Evolutionary conservation across 2,329 filamentous ascomycete species (phyloP), one percentile per base, ranked within the genome.

Genomic region (Parafenestella ontariensis): DNA sequence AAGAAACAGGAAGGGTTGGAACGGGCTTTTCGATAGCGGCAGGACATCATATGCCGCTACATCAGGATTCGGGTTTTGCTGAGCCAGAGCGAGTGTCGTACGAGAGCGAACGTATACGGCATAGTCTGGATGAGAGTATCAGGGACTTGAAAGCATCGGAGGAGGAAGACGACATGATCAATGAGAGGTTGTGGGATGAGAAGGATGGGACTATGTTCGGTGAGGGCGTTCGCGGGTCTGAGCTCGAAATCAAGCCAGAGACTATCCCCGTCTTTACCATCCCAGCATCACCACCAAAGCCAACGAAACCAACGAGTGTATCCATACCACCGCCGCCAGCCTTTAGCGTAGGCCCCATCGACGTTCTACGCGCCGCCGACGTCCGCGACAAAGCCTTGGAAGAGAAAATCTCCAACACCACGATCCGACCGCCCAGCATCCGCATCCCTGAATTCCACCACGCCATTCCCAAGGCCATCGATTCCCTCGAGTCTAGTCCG

Each of bases 21-120:
- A 64, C 60, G 3, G 64, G 64, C 1, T 64, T 70, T 18, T 64
- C 65, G 11, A 50, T 61, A n/a, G 54, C 61, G n/a, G 59, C 62
- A 46, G 50, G 59, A 28, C 68, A 73, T 43, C 57, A 63, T 24
- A 61, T 65, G 24, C 73, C 73, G 11, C 46, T 70, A 5, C 73
- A 75, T 48, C 69, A 76, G 49, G 73, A 76, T 43, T 75, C 73
- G 10, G 73, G 73, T 0, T 73, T 76, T 46, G 65, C 56, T 15
- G 63, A 69, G 17, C 40, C 56, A 11, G 54, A 62, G 24, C 58
- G 59, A 4, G 39, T 58, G 4, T 62, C 61, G 5, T 65, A 58
- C 24, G 69, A 73, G 15, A 65, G 49, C 37, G 69, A 71, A 43
- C 49, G 58, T 2, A 67, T 72, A 39, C 58, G 68, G 8, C 59